Evolutionary conservation across 192 early-diverging fungal species (phyloP), one percentile per base, ranked within the genome.

Genomic region (Umbelopsis ramanniana): DNA sequence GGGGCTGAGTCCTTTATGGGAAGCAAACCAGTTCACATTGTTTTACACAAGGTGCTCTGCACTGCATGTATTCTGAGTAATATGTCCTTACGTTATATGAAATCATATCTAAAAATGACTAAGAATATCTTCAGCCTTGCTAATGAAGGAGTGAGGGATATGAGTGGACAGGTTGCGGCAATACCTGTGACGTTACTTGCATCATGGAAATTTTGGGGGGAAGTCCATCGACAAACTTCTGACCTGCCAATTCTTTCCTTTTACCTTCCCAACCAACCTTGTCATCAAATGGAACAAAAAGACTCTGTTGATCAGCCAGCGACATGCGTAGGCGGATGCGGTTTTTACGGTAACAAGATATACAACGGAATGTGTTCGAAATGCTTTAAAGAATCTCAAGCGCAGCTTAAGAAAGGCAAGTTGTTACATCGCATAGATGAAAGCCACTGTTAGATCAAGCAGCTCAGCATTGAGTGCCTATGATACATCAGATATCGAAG

Each of bases 321-420:
- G 68, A 80, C 85, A 66, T 93, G 92, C 79, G 82, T 84, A 71
- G 87, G 86, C 71, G 87, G 87, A 66, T 93, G 92, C 72, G 88
- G 88, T 12, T 92, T 92, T 79, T 93, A 92, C 69, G 91, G 87
- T 23, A 89, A 88, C 71, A 84, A 85, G 38, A 82, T 90, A 48
- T 89, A 89, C 76, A 89, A 90, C 79, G 83, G 90, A 72, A 82
- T 92, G 81, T 93, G 92, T 76, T 92, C 91, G 15, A 90, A 92
- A 68, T 93, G 92, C 76, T 92, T 86, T 77, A 90, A 89, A 77
- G 87, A 90, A 71, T 72, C 77, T 75, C 66, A 88, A 83, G 74
- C 83, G 69, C 73, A 70, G 70, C 11, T 70, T 52, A 76, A 83
- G 67, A 17, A 55, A 69, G 54, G 74, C 54, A 63, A 69, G 55